Evolutionary conservation across 1,139 yeast genomes (phyloP).

Genomic region (Candida pseudoviswanathii): DNA sequence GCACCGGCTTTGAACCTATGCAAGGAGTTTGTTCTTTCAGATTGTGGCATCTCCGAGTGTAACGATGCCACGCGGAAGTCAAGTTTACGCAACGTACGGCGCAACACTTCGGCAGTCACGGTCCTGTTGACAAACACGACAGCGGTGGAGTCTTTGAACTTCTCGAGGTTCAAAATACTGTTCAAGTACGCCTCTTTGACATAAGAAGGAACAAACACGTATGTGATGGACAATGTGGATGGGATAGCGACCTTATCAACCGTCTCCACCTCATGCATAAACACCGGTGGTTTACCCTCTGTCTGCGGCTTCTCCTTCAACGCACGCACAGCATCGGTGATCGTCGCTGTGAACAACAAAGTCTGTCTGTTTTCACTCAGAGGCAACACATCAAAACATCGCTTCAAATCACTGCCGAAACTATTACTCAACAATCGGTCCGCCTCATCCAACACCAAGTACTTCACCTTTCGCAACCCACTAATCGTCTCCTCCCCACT

Average conservation of each 20-base stretch:
- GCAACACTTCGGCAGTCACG: conserved; percentile 79
- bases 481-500: conserved; percentile 88
- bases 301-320: conserved; percentile 69
- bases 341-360: conserved; percentile 90
- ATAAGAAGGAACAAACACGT: conserved; percentile 69
- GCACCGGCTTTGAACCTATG: conserved; percentile 95
- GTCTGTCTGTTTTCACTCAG: conserved; percentile 77
- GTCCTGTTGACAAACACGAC: conserved; percentile 93
- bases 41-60: conserved; percentile 94
- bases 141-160: conserved; percentile 65
- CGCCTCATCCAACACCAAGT: conserved; percentile 92
- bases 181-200: conserved; percentile 89
- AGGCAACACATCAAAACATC: conserved; percentile 75
- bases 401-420: conserved; percentile 75
- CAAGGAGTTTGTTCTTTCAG: conserved; percentile 84
- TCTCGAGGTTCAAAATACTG: conserved; percentile 62
- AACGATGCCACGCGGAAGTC: conserved; percentile 84
- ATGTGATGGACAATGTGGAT: conserved; percentile 59
- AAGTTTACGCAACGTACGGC: conserved; percentile 71
- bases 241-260: conserved; percentile 80
- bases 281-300: conserved; percentile 65
- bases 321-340: conserved; percentile 87
- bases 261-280: conserved; percentile 79
- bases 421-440: conserved; percentile 85
- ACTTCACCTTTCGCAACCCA: conserved; percentile 77